Percentiles rank a stretch among this genome's conserved stretches.
Evolutionary conservation across 495 filamentous ascomycete genomes (phyloP).

Genomic region (Glutinoglossum americanum): DNA sequence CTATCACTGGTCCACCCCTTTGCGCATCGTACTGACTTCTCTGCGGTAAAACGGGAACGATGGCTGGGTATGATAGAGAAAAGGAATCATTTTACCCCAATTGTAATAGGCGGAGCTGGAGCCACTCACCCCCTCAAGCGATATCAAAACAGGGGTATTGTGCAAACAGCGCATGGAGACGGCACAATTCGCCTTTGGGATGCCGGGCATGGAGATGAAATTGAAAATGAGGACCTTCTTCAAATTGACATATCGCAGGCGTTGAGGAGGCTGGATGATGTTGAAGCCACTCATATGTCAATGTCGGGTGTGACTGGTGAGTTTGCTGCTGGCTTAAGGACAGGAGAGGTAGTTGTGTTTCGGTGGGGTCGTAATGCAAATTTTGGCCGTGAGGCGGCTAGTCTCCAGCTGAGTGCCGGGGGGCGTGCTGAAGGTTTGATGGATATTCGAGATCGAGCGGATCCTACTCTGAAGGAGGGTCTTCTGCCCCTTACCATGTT

Average conservation of each 20-base stretch:
- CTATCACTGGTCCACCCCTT: constrained; percentile 77
- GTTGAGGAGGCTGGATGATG: constrained; percentile 54
- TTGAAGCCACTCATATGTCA: constrained; percentile 53
- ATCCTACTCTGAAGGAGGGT: constrained; percentile 63
- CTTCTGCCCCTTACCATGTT: constrained; percentile 61
- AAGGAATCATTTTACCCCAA: constrained; percentile 44
- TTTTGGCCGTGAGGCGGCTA: constrained; percentile 24
- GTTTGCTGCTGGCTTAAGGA: constrained; percentile 56
- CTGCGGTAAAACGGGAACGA: constrained; percentile 45
- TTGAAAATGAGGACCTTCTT: constrained; percentile 64
- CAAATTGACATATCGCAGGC: constrained; percentile 74
- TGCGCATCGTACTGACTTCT: constrained; percentile 42
- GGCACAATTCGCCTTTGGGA: constrained; percentile 81
- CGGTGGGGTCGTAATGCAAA: constrained; percentile 63
- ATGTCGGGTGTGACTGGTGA: constrained; percentile 63
- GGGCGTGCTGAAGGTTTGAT: constrained; percentile 35
- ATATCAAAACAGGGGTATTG: constrained; percentile 58
- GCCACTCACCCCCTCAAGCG: constrained; percentile 41
- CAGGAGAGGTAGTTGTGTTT: constrained; percentile 71
- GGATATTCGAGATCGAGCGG: constrained; percentile 48
- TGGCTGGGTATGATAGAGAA: constrained; percentile 84
- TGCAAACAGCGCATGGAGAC: constrained; percentile 70
- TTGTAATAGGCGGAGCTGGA: constrained; percentile 58
- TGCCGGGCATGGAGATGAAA: constrained; percentile 68
- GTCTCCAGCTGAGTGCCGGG: constrained; percentile 27